A percentile compares a stretch with the other conserved stretches of the same genome.
Conservation (phyloP, 1,284 basidiomycete genomes). For the Cryptococcus sp. region DNA sequence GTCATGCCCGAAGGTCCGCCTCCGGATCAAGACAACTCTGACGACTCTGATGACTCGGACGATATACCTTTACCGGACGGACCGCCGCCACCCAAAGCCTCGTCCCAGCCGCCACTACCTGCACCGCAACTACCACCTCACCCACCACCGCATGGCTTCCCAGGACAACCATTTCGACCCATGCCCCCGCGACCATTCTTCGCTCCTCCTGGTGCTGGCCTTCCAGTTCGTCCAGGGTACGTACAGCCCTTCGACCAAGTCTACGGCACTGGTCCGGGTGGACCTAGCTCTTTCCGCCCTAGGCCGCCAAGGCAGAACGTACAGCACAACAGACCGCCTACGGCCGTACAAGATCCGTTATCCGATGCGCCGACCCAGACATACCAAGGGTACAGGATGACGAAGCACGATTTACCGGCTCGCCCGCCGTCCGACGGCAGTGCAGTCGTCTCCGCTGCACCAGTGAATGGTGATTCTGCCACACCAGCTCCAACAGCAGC, state of each 20-base stretch:
- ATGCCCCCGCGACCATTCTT: conserved; percentile 11
- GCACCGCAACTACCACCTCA: conserved; percentile 20
- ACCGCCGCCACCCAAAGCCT: conserved; percentile 50
- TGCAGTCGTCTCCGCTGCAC: conserved; percentile 20
- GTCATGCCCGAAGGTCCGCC: conserved; percentile 81
- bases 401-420: conserved; percentile 31
- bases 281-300: conserved; percentile 23
- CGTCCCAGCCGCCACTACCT: conserved; percentile 3
- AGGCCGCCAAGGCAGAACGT: conserved; percentile 1
- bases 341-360: conserved; percentile 48
- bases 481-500: conserved; percentile 34
- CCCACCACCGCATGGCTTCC: conserved; percentile 26
- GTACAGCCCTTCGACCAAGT: not conserved
- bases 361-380: conserved; percentile 46
- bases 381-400: conserved; percentile 47
- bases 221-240: not conserved
- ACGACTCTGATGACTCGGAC: conserved; percentile 44
- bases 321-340: conserved; percentile 29
- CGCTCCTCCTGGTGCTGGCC: not conserved
- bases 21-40: conserved; percentile 55
- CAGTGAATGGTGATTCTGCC: conserved; percentile 19
- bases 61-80: conserved; percentile 56
- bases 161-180: conserved; percentile 14
- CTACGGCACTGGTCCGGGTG: conserved; percentile 5
- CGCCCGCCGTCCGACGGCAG: conserved; percentile 19